Base-by-base conservation (phyloP, 371 early-diverging fungal genomes). In the Syncephalastrum racemosum region DNA sequence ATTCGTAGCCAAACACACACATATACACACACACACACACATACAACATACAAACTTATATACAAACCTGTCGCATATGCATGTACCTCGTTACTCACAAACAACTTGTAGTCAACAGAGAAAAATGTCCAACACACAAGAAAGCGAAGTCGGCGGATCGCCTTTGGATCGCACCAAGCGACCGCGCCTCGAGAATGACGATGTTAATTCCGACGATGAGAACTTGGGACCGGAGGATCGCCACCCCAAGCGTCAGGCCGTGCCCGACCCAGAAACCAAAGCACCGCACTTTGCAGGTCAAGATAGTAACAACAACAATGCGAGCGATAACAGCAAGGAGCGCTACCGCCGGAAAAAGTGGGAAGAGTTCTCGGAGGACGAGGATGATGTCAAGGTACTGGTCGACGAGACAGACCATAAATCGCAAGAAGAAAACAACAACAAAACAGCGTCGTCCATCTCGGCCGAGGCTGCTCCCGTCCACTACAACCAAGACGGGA, bases 251-350 rank as follows among this genome's bases (percentile, higher is more conserved):
- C 55, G 79, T 25, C 66, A 75, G 49, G 79, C 79, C 10, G 75
- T 78, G 1, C 68, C 73, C 40, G 79, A 78, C 58, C 79, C 79
- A 12, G 71, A 72, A 40, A 78, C 79, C 3, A 75, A 78, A 52
- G 73, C 79, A 43, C 79, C 79, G 56, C 73, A 74, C 27, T 77
- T 77, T 56, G 64, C 71, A 3, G 75, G 73, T 18, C 49, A 58
- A 19, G 25, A 51, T 18, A 59, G 54, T 18, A 48, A 62, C 18
- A 46, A 61, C 24, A 62, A 20, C 56, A 24, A 50, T 57, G 57
- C 52, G 22, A 40, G 53, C 13, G 25, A 45, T 45, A 40, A 40
- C 56, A 36, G 36, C 50, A 31, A 50, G 20, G 50, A 19, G 25
- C 46, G 52, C 23, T 45, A 42, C 19, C 54, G 59, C 43, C 60